Conservation (phyloP, 768 basidiomycete genomes). For the Naganishia onofrii region DNA sequence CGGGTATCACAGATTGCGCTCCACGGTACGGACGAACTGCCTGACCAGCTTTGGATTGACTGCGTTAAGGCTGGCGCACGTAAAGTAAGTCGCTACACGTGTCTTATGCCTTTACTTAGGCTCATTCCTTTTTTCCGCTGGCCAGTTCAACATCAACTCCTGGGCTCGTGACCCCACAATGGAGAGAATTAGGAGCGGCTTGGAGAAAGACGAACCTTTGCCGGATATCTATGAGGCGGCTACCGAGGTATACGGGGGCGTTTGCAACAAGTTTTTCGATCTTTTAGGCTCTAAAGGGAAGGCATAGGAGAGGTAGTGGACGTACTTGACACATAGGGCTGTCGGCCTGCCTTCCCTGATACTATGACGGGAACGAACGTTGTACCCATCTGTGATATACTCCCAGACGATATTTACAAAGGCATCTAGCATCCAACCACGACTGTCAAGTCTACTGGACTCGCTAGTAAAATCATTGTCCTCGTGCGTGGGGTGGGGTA, state of each 20-base stretch:
- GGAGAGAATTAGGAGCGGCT: slow-evolving; percentile 19
- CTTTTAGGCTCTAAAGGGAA: slow-evolving; percentile 20
- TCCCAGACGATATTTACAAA: too few species aligned
- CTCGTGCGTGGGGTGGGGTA: too few species aligned
- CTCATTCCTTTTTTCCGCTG: neutral
- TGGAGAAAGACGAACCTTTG: slow-evolving; percentile 23
- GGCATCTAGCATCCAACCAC: too few species aligned
- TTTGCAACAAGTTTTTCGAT: slow-evolving; percentile 26
- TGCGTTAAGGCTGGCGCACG: slow-evolving; percentile 48
- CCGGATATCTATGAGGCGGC: slow-evolving; percentile 29
- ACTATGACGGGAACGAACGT: neutral
- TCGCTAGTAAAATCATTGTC: too few species aligned
- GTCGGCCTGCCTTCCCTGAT: neutral
- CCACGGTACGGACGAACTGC: slow-evolving; percentile 52
- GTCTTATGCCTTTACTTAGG: neutral
- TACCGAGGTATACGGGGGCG: slow-evolving; percentile 24
- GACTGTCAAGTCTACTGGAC: too few species aligned
- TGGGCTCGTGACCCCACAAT: slow-evolving; percentile 29
- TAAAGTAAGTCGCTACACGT: slow-evolving; percentile 39
- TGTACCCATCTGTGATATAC: too few species aligned
- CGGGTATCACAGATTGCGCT: slow-evolving; percentile 29
- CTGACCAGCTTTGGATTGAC: slow-evolving; percentile 47
- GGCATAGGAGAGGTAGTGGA: neutral
- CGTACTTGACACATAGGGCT: too few species aligned
- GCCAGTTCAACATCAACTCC: slow-evolving; percentile 30